Conservation (phyloP, 2,329 filamentous ascomycete genomes). For the Endoconidiophora polonica region DNA sequence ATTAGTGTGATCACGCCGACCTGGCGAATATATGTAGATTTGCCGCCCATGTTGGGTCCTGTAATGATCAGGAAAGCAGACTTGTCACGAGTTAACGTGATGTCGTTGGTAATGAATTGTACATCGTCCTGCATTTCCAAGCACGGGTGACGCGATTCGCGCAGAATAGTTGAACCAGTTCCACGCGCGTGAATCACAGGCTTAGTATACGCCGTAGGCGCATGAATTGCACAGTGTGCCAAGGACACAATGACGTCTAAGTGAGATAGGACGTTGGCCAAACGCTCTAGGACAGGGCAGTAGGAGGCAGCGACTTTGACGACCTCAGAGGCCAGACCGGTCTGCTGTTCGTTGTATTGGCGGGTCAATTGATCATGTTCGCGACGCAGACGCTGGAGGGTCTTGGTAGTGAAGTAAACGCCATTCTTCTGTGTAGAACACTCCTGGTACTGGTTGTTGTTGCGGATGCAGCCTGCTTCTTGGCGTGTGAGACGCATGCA, state of each 20-base stretch:
- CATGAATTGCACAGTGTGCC: slow-evolving; percentile 83
- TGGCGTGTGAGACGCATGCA: slow-evolving; percentile 86
- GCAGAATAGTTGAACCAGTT: slow-evolving; percentile 73
- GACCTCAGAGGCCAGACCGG: slow-evolving; percentile 78
- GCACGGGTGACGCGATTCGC: slow-evolving; percentile 87
- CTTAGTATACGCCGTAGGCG: slow-evolving; percentile 77
- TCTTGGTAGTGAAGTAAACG: slow-evolving; percentile 88
- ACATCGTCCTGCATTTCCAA: slow-evolving; percentile 98
- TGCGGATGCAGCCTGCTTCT: slow-evolving; percentile 84
- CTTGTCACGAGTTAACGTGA: slow-evolving; percentile 57
- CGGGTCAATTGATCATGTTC: slow-evolving; percentile 89
- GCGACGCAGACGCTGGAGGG: slow-evolving; percentile 61
- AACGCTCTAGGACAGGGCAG: slow-evolving; percentile 74
- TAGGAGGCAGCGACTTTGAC: slow-evolving; percentile 89
- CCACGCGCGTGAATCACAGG: slow-evolving; percentile 83
- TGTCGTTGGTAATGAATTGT: slow-evolving; percentile 96
- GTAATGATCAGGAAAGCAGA: slow-evolving; percentile 95
- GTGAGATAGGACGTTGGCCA: slow-evolving; percentile 78
- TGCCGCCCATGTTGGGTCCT: slow-evolving; percentile 97
- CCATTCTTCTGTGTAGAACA: slow-evolving; percentile 98
- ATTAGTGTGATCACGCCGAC: slow-evolving; percentile 93
- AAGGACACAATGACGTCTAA: slow-evolving; percentile 91
- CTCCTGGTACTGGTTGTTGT: slow-evolving; percentile 79
- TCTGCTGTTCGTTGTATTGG: slow-evolving; percentile 90
- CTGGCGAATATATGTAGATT: slow-evolving; percentile 95